Conservation (phyloP, 805 yeast genomes). For the Suhomyces sp. region DNA sequence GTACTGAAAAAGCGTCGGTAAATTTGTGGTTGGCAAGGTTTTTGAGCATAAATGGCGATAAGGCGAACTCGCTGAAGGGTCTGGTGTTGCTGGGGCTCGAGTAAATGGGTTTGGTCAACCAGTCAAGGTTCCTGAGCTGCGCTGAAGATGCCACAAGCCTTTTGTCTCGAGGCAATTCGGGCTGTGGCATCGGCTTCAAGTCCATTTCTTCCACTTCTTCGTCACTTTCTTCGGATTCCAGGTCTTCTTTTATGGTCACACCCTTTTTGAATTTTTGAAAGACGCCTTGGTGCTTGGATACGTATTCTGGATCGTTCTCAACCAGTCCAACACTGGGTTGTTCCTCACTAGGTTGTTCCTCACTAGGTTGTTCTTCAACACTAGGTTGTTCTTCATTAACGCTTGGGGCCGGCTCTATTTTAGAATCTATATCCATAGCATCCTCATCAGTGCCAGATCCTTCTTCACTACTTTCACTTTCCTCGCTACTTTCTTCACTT, state of each 20-base stretch:
- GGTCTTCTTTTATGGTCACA: constrained; percentile 28
- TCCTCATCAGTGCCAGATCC: neutral
- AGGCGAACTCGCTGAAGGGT: constrained; percentile 48
- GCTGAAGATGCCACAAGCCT: constrained; percentile 27
- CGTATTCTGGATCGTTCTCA: constrained; percentile 13
- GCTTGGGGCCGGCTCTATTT: neutral
- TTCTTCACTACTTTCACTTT: neutral
- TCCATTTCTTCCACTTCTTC: constrained; percentile 21
- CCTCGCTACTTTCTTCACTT: constrained; percentile 4
- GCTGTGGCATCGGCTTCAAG: constrained; percentile 83
- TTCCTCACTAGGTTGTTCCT: neutral
- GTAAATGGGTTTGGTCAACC: constrained; percentile 67
- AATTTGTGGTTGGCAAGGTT: constrained; percentile 50
- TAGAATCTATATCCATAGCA: constrained; percentile 12
- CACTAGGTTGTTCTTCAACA: neutral
- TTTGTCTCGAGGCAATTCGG: constrained; percentile 57
- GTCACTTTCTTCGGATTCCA: constrained; percentile 16
- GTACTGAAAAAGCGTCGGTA: constrained; percentile 71
- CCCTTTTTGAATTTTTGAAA: constrained; percentile 18
- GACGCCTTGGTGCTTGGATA: constrained; percentile 20
- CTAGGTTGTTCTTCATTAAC: neutral
- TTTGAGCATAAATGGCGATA: constrained; percentile 41
- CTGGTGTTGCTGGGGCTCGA: constrained; percentile 45
- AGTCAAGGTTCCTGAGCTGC: constrained; percentile 43
- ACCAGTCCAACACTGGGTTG: neutral